Base-by-base conservation (phyloP, 2,329 filamentous ascomycete species). In the Cladosporium sp. region DNA sequence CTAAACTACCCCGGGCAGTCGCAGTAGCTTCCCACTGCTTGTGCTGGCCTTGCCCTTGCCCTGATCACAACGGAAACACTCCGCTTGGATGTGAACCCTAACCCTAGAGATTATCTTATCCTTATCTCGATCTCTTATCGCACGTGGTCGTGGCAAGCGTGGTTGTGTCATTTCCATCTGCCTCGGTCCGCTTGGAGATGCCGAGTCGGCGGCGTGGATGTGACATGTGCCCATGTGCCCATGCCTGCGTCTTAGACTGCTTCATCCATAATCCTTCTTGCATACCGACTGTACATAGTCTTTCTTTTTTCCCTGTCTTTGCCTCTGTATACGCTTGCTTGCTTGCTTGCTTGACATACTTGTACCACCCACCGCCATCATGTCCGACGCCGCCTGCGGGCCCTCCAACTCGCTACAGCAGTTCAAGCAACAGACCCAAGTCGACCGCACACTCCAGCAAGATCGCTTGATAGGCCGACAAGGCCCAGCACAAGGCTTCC, bases 361-460 rank as follows among this genome's bases (percentile, higher is more conserved):
- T 46, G 39, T 36, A n/a, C 23, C 25, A n/a, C 14, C 32, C n/a
- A 25, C 30, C 54, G 16, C 46, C 73, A 80, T 69, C 71, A 91
- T 91, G 88, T 82, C 86, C 61, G 88, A 91, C 73, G 83, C 85
- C 70, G 80, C 91, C 64, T 93, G 91, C 76, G 90, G 91, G 66
- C 89, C 90, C 21, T 91, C 90, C 14, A 92, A 91, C 77, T 85
- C 89, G 68, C 85, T 91, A 61, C 90, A 92, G 77, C 89, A 85
- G 73, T 87, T 93, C 75, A 85, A 89, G 72, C 88, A 89, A 72
- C 90, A 92, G 76, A 81, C 86, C 13, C 83, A 88, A 58, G 83
- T 86, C 68, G 89, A 93, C 75, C 83, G 89, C 63, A 88, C 88
- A 11, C 81, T 90, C 58, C 90, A 93, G 74, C 91, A 92, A 76